These are phyloP conservation scores for Podaxis sp. DNA, from an alignment of 768 basidiomycete species.

Conservation along the genomic window DNA sequence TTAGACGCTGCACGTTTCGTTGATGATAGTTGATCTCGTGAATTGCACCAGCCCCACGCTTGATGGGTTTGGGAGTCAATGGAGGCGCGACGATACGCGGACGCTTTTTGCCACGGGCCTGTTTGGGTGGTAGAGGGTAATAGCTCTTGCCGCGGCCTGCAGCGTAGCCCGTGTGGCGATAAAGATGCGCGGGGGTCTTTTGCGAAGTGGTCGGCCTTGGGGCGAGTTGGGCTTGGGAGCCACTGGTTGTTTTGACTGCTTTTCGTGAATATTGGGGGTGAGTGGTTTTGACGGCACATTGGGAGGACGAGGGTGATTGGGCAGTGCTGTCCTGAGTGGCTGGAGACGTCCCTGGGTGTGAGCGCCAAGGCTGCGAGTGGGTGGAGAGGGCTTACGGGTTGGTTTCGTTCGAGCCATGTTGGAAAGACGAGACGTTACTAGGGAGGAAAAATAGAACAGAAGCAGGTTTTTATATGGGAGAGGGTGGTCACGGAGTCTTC, in stretches of 20 bases:
- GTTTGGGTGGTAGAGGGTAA: neutral
- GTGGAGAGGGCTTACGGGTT: neutral
- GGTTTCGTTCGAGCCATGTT: neutral
- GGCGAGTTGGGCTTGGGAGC: neutral
- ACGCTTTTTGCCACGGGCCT: neutral
- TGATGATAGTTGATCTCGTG: constrained; percentile 90
- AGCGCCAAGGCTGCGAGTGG: neutral
- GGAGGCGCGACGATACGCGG: neutral
- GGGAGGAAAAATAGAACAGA: too few species aligned
- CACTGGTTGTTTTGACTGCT: neutral
- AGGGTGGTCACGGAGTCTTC: too few species aligned
- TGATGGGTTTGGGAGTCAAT: neutral
- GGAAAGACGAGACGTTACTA: too few species aligned
- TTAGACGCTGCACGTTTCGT: constrained; percentile 84
- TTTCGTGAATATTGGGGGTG: neutral
- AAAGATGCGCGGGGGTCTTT: constrained; percentile 1
- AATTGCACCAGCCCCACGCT: constrained; percentile 83
- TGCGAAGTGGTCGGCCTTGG: neutral
- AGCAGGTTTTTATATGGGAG: too few species aligned
- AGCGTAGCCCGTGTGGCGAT: neutral
- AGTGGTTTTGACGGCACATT: neutral
- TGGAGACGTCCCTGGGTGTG: neutral
- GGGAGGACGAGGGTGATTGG: neutral
- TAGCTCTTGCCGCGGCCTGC: neutral
- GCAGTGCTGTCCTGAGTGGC: neutral